Conservation (phyloP, 2,329 filamentous ascomycete species). For the Pleoardoris graminearum region DNA sequence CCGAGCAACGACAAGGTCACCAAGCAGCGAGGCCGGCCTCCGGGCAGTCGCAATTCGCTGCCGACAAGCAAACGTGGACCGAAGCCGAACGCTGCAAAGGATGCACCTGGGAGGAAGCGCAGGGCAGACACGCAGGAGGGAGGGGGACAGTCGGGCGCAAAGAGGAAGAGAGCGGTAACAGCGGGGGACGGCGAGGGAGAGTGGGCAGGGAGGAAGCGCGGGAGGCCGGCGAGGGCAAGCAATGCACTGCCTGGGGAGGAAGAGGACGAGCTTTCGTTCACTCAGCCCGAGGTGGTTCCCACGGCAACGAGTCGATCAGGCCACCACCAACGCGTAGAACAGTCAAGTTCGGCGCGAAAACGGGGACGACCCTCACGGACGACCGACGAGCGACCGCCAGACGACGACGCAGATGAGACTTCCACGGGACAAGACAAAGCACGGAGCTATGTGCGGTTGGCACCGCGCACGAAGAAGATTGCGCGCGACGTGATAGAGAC, state of each 20-base stretch:
- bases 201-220: background rate
- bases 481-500: conserved; percentile 43
- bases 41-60: conserved; percentile 26
- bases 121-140: conserved; percentile 12
- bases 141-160: background rate
- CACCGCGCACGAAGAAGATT: conserved; percentile 41
- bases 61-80: conserved; percentile 16
- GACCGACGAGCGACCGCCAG: conserved; percentile 5
- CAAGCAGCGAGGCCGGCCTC: conserved; percentile 31
- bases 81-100: conserved; percentile 17
- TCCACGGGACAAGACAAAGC: conserved; percentile 20
- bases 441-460: conserved; percentile 39
- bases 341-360: background rate
- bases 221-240: background rate
- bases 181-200: background rate
- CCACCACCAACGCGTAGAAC: background rate
- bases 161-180: background rate
- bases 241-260: background rate
- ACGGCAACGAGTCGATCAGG: background rate
- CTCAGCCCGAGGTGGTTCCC: background rate
- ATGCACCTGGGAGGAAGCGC: conserved; percentile 23
- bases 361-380: background rate
- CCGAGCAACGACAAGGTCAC: conserved; percentile 6
- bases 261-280: background rate
- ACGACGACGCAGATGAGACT: conserved; percentile 23